Evolutionary conservation across 768 basidiomycete species (phyloP).

Genomic region (Coprinopsis sp.): DNA sequence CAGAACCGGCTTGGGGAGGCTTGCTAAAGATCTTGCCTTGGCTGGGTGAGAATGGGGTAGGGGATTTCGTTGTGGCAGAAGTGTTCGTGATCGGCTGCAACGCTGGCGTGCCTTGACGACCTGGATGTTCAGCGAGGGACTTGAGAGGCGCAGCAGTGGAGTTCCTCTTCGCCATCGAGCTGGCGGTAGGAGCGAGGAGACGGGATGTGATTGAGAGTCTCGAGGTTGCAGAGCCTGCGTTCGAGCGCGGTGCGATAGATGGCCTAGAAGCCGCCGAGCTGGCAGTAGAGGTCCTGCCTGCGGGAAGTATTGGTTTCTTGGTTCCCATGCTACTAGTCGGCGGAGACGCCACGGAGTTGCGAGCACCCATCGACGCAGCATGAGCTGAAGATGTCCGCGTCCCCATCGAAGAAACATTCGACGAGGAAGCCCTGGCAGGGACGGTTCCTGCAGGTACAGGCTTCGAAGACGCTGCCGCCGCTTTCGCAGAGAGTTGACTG

Average conservation of each 20-base stretch:
- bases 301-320: slow-evolving; percentile 20
- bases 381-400: slow-evolving; percentile 26
- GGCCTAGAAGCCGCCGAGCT: slow-evolving; percentile 9
- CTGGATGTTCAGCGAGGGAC: slow-evolving; percentile 11
- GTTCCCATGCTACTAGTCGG: slow-evolving; percentile 30
- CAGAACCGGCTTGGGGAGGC: slow-evolving; percentile 38
- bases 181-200: slow-evolving; percentile 70
- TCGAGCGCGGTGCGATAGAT: slow-evolving; percentile 9
- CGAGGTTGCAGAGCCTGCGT: slow-evolving; percentile 29
- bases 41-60: slow-evolving; percentile 23
- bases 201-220: slow-evolving; percentile 34
- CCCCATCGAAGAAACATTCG: slow-evolving; percentile 41
- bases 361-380: slow-evolving; percentile 15
- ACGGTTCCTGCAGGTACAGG: slow-evolving; percentile 8
- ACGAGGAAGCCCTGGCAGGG: slow-evolving; percentile 17
- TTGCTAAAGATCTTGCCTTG: slow-evolving; percentile 47
- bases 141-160: slow-evolving; percentile 7
- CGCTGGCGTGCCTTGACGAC: slow-evolving; percentile 10
- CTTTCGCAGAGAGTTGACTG: background rate
- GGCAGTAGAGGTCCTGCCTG: slow-evolving; percentile 13
- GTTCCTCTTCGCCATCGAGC: slow-evolving; percentile 59
- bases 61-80: slow-evolving; percentile 8
- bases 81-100: slow-evolving; percentile 36
- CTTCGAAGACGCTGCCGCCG: slow-evolving; percentile 8
- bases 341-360: background rate